phyloP scores from a whole-genome alignment of 352 stramenopile species.

The Globisporangium viniferum region DNA sequence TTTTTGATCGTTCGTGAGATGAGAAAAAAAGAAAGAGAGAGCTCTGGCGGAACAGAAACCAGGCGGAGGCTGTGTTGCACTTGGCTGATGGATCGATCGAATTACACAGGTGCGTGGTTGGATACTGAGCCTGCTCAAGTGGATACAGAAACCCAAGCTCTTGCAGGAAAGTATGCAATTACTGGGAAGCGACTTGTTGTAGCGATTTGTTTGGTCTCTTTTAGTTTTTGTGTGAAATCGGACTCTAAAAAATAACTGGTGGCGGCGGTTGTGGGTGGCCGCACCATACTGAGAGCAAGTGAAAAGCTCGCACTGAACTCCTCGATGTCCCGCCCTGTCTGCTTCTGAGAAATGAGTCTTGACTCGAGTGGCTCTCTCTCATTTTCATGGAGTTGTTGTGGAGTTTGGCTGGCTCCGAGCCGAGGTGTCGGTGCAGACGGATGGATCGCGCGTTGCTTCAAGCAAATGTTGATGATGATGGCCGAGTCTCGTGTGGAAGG shows the following conservation, averaged over 20 bases:
- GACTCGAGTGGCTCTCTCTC: neutral
- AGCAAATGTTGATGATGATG: neutral
- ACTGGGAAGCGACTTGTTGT: neutral
- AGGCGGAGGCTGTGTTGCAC: neutral
- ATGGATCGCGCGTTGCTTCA: neutral
- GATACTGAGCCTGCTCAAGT: neutral
- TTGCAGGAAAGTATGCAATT: neutral
- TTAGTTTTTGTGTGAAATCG: neutral
- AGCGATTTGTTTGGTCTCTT: neutral
- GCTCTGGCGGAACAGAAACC: neutral
- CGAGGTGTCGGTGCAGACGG: neutral
- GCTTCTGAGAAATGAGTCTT: neutral
- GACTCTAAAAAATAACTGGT: neutral
- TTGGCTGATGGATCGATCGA: slow-evolving; percentile 1
- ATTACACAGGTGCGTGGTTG: neutral
- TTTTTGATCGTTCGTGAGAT: neutral
- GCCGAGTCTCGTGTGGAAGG: neutral
- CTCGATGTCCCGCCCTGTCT: neutral
- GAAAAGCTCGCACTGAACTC: slow-evolving; percentile 5
- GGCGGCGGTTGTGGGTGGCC: neutral
- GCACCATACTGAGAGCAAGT: neutral
- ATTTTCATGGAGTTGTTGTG: neutral
- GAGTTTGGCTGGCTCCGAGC: neutral
- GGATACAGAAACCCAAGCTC: neutral
- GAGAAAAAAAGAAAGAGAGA: slow-evolving; percentile 7